Conservation (phyloP, 1,284 basidiomycete species). For the Bondarzewia mesenterica region DNA sequence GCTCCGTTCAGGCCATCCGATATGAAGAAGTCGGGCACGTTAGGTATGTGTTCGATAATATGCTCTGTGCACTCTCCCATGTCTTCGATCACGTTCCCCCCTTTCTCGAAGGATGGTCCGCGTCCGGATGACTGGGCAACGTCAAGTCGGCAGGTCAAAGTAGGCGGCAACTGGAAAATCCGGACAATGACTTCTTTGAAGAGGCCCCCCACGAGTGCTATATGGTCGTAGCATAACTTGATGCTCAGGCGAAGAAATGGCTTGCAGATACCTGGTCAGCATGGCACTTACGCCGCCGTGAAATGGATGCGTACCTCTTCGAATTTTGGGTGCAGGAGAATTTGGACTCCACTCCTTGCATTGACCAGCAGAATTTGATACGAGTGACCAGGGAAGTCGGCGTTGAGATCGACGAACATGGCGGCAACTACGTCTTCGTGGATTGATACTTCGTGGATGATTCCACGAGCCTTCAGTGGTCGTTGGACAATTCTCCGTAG, state of each 20-base stretch:
- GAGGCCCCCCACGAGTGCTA: neutral
- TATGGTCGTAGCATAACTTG: neutral
- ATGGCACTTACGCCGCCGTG: too few relatives aligned
- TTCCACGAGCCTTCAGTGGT: slow-evolving; percentile 7
- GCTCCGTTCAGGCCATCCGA: slow-evolving; percentile 5
- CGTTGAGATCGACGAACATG: slow-evolving; percentile 25
- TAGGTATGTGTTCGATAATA: neutral
- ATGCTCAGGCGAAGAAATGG: neutral
- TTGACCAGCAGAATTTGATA: slow-evolving; percentile 32
- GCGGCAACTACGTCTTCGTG: slow-evolving; percentile 24
- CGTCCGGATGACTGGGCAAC: neutral
- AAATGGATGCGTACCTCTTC: slow-evolving; percentile 22
- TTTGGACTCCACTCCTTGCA: slow-evolving; percentile 20
- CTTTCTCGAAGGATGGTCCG: neutral
- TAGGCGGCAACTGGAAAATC: neutral
- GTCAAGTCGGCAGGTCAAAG: neutral
- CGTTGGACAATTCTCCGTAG: neutral
- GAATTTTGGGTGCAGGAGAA: slow-evolving; percentile 23
- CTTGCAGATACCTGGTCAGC: neutral
- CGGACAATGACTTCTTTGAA: neutral
- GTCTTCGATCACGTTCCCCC: neutral
- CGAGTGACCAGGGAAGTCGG: slow-evolving; percentile 20
- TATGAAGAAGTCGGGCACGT: neutral
- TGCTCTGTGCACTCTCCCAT: neutral
- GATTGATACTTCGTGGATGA: slow-evolving; percentile 20